phyloP scores from a whole-genome alignment of 345 rosid species.

The Cardamine chenopodiifolia region DNA sequence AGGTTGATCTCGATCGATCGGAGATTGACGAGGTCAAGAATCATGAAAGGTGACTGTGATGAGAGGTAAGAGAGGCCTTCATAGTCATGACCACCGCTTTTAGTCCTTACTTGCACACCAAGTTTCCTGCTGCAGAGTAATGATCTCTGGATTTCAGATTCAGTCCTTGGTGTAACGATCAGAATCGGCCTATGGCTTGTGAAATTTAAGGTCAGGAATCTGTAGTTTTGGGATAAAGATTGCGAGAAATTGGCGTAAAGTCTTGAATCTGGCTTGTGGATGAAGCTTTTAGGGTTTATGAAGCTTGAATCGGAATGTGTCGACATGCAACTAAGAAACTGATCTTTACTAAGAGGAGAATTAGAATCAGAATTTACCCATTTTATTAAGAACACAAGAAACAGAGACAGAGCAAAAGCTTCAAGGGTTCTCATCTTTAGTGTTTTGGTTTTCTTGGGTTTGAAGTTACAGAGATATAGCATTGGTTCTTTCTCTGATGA shows the following conservation, averaged over 20 bases:
- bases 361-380: constrained; percentile 39
- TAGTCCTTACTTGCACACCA: constrained; percentile 52
- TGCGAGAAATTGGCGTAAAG: constrained; percentile 18
- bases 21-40: constrained; percentile 55
- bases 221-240: constrained; percentile 27
- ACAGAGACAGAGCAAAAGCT: constrained; percentile 33
- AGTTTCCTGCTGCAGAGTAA: constrained; percentile 45
- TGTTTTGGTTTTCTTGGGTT: constrained; percentile 29
- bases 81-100: constrained; percentile 77
- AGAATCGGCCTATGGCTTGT: constrained; percentile 48
- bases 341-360: constrained; percentile 25
- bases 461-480: constrained; percentile 36
- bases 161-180: constrained; percentile 48
- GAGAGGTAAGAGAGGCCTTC: constrained; percentile 67
- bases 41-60: constrained; percentile 46
- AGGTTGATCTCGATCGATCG: constrained; percentile 46
- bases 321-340: constrained; percentile 41
- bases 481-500: constrained; percentile 20
- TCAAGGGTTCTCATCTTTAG: constrained; percentile 29
- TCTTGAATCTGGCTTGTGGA: constrained; percentile 34
- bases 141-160: constrained; percentile 57
- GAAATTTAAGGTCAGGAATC: constrained; percentile 36
- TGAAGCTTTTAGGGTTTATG: constrained; percentile 20
- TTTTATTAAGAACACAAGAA: constrained; percentile 36
- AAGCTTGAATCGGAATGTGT: constrained; percentile 8